Evolutionary conservation across 1,139 yeast species (phyloP).

Genomic region (Suhomyces panamericanus): DNA sequence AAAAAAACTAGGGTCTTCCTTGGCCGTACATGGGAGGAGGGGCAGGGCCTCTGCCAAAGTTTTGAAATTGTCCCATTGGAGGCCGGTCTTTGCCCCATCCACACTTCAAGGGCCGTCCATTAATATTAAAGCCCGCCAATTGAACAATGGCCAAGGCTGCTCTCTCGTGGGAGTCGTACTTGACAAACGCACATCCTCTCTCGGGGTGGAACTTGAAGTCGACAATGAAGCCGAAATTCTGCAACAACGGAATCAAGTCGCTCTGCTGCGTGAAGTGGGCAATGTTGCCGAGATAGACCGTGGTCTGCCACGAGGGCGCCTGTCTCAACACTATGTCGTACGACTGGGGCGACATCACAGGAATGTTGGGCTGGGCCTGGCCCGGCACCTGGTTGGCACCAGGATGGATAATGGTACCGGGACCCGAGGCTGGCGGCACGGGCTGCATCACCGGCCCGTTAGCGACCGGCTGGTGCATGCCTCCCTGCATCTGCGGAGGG

Average conservation of each 20-base stretch:
- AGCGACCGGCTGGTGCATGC: constrained; percentile 3
- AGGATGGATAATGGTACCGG: background rate
- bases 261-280: constrained; percentile 73
- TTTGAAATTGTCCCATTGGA: constrained; percentile 38
- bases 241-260: constrained; percentile 75
- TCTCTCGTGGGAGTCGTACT: constrained; percentile 81
- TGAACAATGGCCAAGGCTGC: constrained; percentile 89
- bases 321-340: constrained; percentile 73
- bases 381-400: constrained; percentile 4
- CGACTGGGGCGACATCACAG: constrained; percentile 51
- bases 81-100: constrained; percentile 84
- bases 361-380: constrained; percentile 18
- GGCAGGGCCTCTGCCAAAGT: constrained; percentile 28
- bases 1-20: constrained; percentile 5
- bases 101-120: constrained; percentile 78
- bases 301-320: constrained; percentile 83
- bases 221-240: constrained; percentile 77
- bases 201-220: constrained; percentile 82
- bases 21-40: constrained; percentile 6
- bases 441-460: constrained; percentile 3
- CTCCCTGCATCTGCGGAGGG: constrained; percentile 13
- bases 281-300: constrained; percentile 84
- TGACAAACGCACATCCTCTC: constrained; percentile 81
- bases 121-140: constrained; percentile 68
- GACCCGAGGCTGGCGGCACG: constrained; percentile 3